Conservation (phyloP, 2,329 filamentous ascomycete genomes). For the Macrophomina tecta region DNA sequence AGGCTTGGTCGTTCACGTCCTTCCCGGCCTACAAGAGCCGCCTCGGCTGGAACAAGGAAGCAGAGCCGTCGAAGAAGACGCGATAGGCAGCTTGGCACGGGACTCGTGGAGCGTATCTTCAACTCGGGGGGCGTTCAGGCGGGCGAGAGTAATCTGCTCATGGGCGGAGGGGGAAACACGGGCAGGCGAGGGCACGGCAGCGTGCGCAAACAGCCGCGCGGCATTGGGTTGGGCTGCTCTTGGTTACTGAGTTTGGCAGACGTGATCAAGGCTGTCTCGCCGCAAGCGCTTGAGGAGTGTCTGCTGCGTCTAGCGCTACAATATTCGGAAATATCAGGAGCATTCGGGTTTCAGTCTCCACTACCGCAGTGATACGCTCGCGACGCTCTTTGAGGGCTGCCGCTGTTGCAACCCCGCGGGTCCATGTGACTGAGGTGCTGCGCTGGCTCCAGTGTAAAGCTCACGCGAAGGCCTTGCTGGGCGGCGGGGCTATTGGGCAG, state of each 20-base stretch:
- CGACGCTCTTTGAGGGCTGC: not conserved
- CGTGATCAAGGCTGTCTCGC: constrained; percentile 10
- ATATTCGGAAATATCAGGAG: constrained; percentile 23
- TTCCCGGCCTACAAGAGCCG: constrained; percentile 45
- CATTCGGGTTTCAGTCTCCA: constrained; percentile 20
- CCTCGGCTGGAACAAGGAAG: constrained; percentile 38
- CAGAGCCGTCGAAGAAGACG: constrained; percentile 4
- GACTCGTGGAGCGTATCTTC: not conserved
- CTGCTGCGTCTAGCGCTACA: constrained; percentile 22
- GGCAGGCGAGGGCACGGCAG: constrained; percentile 10
- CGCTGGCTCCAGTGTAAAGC: constrained; percentile 7
- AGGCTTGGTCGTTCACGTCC: constrained; percentile 54
- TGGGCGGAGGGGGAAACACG: not conserved
- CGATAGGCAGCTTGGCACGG: not conserved
- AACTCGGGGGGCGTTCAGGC: constrained; percentile 15
- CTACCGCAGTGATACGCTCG: constrained; percentile 12
- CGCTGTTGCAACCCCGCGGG: not conserved
- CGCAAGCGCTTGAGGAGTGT: constrained; percentile 12
- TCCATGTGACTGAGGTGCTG: constrained; percentile 17
- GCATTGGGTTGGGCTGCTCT: constrained; percentile 17
- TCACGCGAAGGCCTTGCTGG: not conserved
- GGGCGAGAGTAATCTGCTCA: not conserved
- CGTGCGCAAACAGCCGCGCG: constrained; percentile 25
- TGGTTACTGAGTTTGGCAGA: not conserved
- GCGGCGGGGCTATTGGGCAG: not conserved